Evolutionary conservation across 2,329 filamentous ascomycete genomes (phyloP).

Genomic region (Fusarium pseudoanthophilum): DNA sequence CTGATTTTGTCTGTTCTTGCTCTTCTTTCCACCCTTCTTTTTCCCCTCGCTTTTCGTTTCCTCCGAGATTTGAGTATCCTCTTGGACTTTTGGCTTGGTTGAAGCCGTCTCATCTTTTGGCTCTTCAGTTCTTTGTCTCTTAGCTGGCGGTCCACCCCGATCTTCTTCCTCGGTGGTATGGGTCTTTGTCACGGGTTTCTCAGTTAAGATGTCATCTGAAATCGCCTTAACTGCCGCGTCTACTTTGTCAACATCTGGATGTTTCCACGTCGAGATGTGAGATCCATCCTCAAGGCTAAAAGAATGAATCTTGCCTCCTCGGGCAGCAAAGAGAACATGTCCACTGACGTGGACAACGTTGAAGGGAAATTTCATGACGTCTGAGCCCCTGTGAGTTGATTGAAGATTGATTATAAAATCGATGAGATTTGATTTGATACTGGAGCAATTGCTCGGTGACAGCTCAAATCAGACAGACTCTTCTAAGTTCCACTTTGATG

Average conservation of each 20-base stretch:
- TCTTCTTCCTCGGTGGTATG: slow-evolving; percentile 29
- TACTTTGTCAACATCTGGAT: slow-evolving; percentile 55
- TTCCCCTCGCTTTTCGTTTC: slow-evolving; percentile 33
- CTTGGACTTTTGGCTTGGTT: slow-evolving; percentile 34
- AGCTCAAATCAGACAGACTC: slow-evolving; percentile 36
- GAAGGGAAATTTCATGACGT: slow-evolving; percentile 67
- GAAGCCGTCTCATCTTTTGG: slow-evolving; percentile 35
- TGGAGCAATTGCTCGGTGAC: slow-evolving; percentile 13
- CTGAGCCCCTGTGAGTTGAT: background rate
- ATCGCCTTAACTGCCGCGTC: slow-evolving; percentile 44
- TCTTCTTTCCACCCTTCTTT: slow-evolving; percentile 46
- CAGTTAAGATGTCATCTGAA: slow-evolving; percentile 14
- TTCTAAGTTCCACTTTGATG: slow-evolving; percentile 23
- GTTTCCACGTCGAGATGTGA: slow-evolving; percentile 71
- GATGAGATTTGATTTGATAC: slow-evolving; percentile 1
- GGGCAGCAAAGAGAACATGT: slow-evolving; percentile 75
- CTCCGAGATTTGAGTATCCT: slow-evolving; percentile 12
- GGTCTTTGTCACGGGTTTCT: slow-evolving; percentile 15
- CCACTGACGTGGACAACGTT: slow-evolving; percentile 69
- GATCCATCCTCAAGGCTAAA: slow-evolving; percentile 69
- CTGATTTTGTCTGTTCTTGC: slow-evolving; percentile 45
- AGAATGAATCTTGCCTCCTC: slow-evolving; percentile 76
- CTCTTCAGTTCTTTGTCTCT: slow-evolving; percentile 49
- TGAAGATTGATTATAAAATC: background rate
- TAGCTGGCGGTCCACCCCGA: slow-evolving; percentile 49